Evolutionary conservation across 768 basidiomycete species (phyloP), one percentile per base, ranked within the genome.

Genomic region (Pholiota microspora): DNA sequence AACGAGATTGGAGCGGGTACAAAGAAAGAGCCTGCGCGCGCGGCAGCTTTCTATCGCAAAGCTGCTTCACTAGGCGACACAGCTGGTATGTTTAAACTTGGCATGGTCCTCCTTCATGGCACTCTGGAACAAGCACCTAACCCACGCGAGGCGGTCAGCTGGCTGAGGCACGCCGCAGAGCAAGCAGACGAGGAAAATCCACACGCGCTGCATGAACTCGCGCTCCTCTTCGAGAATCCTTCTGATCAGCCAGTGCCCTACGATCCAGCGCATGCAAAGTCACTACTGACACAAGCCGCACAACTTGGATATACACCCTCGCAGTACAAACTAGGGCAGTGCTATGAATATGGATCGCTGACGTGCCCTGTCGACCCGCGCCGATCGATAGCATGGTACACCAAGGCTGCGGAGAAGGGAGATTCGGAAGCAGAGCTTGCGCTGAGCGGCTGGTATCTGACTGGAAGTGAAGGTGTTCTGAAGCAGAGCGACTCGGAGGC

Each of bases 11-110:
- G 97, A 23, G 95, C 94, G 2, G 97, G 97, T 27, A 99, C 97
- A 1, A 83, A 89, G 62, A 81, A 86, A 62, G 96, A 98, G 64
- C 86, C 86, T 0, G 78, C 85, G 18, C 83, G 97, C 42, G 97
- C 97, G 7, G 87, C 94, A 24, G 88, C 94, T 4, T 98, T 99
- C 67, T 98, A 98, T 73, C 86, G 95, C 56, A 98, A 98, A 70
- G 92, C 97, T 3, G 94, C 94, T 7, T 94, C 94, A 1, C 75
- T 98, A 31, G 95, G 95, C 16, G 97, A 98, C 69, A 98, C 96
- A 0, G 86, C 96, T 24, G 97, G 94, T 2, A 99, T 98, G 97
- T 98, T 97, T 77, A 98, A 98, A 70, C 84, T 99, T n/a, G 94
- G 94, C n/a, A 95, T 97, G 88, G 90, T 98, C 59, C 79, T 97